Percentiles rank a stretch among this genome's conserved stretches.
These are phyloP conservation scores for Iodosphaeria phyllophila DNA, from an alignment of 2,329 filamentous ascomycete genomes.

Conservation along the genomic window DNA sequence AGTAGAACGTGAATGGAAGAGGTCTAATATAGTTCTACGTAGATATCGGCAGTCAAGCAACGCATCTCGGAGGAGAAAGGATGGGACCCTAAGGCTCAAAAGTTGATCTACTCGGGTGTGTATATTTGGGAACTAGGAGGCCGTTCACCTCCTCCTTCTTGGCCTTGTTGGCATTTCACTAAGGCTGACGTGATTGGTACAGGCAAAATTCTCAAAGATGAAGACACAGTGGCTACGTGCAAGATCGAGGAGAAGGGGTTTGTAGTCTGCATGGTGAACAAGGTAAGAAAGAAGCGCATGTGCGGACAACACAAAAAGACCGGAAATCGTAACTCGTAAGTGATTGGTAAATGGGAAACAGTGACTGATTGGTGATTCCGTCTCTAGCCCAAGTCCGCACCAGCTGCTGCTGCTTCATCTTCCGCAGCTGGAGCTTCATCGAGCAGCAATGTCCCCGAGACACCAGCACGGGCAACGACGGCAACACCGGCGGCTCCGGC, in stretches of 20 bases:
- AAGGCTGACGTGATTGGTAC: constrained; percentile 12
- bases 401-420: constrained; percentile 33
- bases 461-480: constrained; percentile 35
- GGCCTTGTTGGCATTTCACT: constrained; percentile 1
- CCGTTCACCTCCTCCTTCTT: background rate
- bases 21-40: constrained; percentile 3
- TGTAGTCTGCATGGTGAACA: constrained; percentile 95
- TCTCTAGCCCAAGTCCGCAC: constrained; percentile 50
- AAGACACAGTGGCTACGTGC: constrained; percentile 88
- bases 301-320: too few species aligned
- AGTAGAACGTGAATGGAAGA: too few species aligned
- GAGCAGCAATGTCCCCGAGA: constrained; percentile 42
- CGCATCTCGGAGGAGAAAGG: constrained; percentile 86
- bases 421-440: too few species aligned
- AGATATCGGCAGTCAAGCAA: constrained; percentile 84
- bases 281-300: constrained; percentile 40
- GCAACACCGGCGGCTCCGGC: constrained; percentile 30
- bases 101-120: constrained; percentile 95
- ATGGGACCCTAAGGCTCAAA: constrained; percentile 79
- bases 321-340: too few species aligned
- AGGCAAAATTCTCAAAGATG: constrained; percentile 98
- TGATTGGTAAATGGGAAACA: too few species aligned
- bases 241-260: constrained; percentile 99
- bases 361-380: constrained; percentile 4
- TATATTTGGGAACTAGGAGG: too few species aligned